phyloP scores from a whole-genome alignment of 345 rosid genomes.

The Camelina hispida region DNA sequence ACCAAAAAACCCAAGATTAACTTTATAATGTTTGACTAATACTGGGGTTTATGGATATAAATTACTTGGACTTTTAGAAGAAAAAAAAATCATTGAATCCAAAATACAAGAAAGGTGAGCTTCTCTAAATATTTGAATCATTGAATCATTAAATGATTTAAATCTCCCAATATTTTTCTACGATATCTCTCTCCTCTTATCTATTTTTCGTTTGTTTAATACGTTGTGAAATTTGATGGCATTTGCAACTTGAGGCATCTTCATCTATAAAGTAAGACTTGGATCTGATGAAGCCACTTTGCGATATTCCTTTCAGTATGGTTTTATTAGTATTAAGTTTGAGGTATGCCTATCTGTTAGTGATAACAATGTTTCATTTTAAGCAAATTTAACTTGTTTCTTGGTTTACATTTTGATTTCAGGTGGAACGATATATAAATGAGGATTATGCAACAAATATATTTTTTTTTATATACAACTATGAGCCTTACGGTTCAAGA shows the following conservation, averaged over 20 bases:
- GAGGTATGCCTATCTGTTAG: not conserved
- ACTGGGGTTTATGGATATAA: not conserved
- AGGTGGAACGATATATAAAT: too few species aligned
- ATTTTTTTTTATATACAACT: not conserved
- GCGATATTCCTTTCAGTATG: not conserved
- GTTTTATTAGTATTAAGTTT: not conserved
- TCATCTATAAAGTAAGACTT: not conserved
- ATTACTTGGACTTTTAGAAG: not conserved
- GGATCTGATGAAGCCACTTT: not conserved
- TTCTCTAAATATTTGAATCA: not conserved
- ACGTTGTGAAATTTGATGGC: not conserved
- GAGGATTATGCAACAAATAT: too few species aligned
- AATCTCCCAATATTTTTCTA: not conserved
- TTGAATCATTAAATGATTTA: too few species aligned
- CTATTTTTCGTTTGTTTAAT: too few species aligned
- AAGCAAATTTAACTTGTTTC: too few species aligned
- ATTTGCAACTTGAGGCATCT: not conserved
- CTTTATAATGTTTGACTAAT: not conserved
- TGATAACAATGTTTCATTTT: too few species aligned
- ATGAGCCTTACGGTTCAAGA: not conserved
- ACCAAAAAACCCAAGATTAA: not conserved
- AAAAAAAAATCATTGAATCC: not conserved
- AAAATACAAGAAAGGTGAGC: too few species aligned
- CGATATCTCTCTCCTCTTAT: too few species aligned
- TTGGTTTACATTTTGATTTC: too few species aligned